A percentile compares a stretch with the other conserved stretches of the same genome.
These are phyloP conservation scores for Populus simonii DNA, from an alignment of 345 rosid genomes.

Conservation along the genomic window DNA sequence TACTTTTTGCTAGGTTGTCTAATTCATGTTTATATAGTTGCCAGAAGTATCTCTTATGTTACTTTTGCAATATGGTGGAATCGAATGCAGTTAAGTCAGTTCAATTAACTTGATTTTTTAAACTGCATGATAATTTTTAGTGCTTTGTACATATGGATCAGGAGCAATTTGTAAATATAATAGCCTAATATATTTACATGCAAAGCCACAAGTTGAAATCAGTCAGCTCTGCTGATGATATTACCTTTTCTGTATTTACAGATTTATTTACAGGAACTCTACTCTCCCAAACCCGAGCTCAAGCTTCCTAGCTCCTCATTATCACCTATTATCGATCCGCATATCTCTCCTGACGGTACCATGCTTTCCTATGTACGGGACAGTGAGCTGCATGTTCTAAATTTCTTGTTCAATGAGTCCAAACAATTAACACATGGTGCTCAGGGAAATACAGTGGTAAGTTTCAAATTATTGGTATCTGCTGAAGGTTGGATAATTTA, in stretches of 20 bases:
- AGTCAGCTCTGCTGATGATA: slow-evolving; percentile 1
- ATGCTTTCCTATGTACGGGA: slow-evolving; percentile 73
- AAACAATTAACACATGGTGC: slow-evolving; percentile 72
- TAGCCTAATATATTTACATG: no score
- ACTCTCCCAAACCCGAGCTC: slow-evolving; percentile 64
- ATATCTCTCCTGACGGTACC: slow-evolving; percentile 80
- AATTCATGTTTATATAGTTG: neutral
- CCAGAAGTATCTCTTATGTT: neutral
- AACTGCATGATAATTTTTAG: neutral
- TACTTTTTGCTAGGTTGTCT: neutral
- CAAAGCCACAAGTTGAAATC: neutral
- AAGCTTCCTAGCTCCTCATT: slow-evolving; percentile 55
- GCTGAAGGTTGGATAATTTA: neutral
- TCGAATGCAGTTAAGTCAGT: neutral
- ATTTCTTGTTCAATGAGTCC: slow-evolving; percentile 50
- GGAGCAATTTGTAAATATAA: neutral
- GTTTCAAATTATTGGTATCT: slow-evolving; percentile 15
- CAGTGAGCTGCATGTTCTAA: slow-evolving; percentile 65
- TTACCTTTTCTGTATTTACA: slow-evolving; percentile 25
- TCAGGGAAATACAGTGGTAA: slow-evolving; percentile 56
- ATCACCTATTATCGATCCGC: slow-evolving; percentile 80
- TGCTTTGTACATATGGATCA: neutral
- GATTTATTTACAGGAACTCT: slow-evolving; percentile 80
- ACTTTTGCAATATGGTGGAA: neutral
- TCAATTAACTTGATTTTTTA: neutral